Evolutionary conservation across 352 stramenopile genomes (phyloP).

Genomic region (Phytopythium chamaehyphon): DNA sequence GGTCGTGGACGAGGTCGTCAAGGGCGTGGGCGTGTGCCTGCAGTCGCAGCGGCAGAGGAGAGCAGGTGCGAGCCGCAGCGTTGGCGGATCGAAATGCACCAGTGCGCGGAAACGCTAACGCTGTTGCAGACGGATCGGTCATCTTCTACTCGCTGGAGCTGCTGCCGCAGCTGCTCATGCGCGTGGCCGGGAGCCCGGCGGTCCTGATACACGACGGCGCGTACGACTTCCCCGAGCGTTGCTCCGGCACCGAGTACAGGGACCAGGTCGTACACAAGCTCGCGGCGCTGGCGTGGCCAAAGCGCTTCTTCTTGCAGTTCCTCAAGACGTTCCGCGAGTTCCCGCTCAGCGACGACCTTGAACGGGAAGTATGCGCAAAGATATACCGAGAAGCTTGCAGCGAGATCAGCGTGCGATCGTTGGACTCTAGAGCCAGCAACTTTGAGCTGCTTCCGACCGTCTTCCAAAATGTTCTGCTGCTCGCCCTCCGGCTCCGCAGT

Average conservation of each 20-base stretch:
- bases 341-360: constrained; percentile 19
- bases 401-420: constrained; percentile 16
- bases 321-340: constrained; percentile 48
- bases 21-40: constrained; percentile 19
- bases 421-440: constrained; percentile 9
- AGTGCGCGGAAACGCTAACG: too few species aligned
- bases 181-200: constrained; percentile 20
- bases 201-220: constrained; percentile 16
- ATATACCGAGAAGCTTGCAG: constrained; percentile 29
- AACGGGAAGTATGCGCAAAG: constrained; percentile 35
- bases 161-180: constrained; percentile 36
- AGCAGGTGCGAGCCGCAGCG: constrained; percentile 8
- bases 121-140: constrained; percentile 14
- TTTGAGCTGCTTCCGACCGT: constrained; percentile 34
- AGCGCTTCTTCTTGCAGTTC: constrained; percentile 44
- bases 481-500: constrained; percentile 24
- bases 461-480: constrained; percentile 36
- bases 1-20: constrained; percentile 28
- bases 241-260: constrained; percentile 27
- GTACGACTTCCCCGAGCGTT: constrained; percentile 10
- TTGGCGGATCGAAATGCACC: not conserved
- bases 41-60: constrained; percentile 17
- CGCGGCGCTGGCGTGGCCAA: constrained; percentile 29
- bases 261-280: constrained; percentile 28
- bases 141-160: constrained; percentile 44